Conservation (phyloP, 495 filamentous ascomycete genomes). For the Aspergillus nidulans region DNA sequence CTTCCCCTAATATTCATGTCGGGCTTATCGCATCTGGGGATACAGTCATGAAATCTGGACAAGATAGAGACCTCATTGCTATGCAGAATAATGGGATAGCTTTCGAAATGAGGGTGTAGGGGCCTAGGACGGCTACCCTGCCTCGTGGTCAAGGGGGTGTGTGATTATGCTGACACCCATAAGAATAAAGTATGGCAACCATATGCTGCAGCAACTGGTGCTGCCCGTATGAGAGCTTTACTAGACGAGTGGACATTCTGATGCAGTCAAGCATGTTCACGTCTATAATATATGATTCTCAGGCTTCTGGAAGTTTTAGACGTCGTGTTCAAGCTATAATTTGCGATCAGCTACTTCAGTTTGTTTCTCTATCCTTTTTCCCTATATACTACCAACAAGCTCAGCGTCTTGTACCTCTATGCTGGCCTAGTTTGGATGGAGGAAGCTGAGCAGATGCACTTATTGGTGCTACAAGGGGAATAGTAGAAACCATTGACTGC, state of each 20-base stretch:
- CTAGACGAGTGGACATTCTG: conserved; percentile 15
- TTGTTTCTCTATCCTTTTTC: no score
- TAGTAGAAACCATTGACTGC: no score
- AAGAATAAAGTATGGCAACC: conserved; percentile 40
- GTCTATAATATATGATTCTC: neutral
- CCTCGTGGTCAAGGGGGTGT: conserved; percentile 37
- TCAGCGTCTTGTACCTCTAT: no score
- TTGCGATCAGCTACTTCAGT: no score
- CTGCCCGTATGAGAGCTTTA: conserved; percentile 26
- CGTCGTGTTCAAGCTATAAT: conserved; percentile 4
- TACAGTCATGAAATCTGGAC: conserved; percentile 30
- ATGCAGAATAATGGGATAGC: conserved; percentile 9
- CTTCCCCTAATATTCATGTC: conserved; percentile 16
- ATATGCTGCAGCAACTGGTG: conserved; percentile 33
- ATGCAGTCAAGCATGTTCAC: neutral
- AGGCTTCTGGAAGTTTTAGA: neutral
- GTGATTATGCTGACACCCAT: conserved; percentile 40
- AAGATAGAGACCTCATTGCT: conserved; percentile 23
- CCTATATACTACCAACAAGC: no score
- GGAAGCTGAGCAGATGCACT: no score
- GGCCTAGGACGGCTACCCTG: conserved; percentile 21
- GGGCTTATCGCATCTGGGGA: conserved; percentile 26
- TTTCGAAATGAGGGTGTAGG: conserved; percentile 34
- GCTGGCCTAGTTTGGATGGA: no score
- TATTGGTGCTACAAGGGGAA: no score